Conservation (phyloP, 345 rosid species). For the Capsella bursapastoris region DNA sequence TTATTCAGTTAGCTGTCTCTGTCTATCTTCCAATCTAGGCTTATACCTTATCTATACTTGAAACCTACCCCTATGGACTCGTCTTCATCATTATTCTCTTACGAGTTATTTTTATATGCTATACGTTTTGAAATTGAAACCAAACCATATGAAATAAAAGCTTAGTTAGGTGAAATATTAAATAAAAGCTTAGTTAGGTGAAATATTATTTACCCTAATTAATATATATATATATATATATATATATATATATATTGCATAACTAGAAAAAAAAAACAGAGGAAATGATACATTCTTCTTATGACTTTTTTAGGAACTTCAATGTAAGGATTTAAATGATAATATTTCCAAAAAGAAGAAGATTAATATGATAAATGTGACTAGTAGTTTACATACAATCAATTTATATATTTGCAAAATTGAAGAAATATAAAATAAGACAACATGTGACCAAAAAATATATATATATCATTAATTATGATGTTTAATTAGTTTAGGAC, state of each 20-base stretch:
- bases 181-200: not conserved
- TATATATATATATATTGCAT: too few species aligned
- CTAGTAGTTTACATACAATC: too few species aligned
- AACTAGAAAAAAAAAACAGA: too few species aligned
- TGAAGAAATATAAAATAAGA: not conserved
- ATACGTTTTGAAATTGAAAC: not conserved
- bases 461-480: not conserved
- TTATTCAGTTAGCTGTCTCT: slow-evolving; percentile 29
- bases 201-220: not conserved
- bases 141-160: not conserved
- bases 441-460: not conserved
- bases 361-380: too few species aligned
- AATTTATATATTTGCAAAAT: not conserved
- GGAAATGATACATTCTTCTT: not conserved
- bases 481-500: slow-evolving; percentile 5
- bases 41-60: slow-evolving; percentile 19
- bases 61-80: slow-evolving; percentile 22
- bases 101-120: not conserved
- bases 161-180: too few species aligned
- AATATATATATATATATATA: too few species aligned
- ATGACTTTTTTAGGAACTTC: not conserved
- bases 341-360: too few species aligned
- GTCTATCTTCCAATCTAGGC: slow-evolving; percentile 36
- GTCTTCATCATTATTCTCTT: slow-evolving; percentile 7
- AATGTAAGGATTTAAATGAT: too few species aligned